Conservation (phyloP, 192 early-diverging fungal species). For the Gonapodya sp. region DNA sequence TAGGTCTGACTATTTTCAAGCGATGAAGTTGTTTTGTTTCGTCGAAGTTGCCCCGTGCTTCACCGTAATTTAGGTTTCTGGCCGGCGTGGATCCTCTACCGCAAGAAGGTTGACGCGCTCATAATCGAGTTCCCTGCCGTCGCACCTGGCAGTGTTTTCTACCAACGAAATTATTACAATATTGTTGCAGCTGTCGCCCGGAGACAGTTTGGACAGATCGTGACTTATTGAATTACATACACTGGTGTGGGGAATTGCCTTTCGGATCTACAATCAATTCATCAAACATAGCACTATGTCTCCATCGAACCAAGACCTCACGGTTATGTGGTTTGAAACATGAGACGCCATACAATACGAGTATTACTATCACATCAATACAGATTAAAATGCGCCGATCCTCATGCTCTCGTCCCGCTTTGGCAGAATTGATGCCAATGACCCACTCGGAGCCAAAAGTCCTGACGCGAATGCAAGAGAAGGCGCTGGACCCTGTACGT, state of each 20-base stretch:
- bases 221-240: not conserved
- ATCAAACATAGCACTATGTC: too few species aligned
- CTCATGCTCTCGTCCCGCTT: not conserved
- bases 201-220: not conserved
- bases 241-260: too few species aligned
- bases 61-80: not conserved
- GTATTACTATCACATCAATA: not conserved
- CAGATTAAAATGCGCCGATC: not conserved
- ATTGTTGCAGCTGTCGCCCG: not conserved
- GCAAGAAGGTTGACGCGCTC: not conserved
- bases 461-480: not conserved
- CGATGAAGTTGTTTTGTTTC: not conserved
- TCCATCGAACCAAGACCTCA: too few species aligned
- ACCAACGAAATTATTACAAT: not conserved
- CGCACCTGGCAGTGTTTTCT: conserved; percentile 1
- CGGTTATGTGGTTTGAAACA: not conserved
- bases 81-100: not conserved
- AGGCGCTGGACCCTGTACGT: not conserved
- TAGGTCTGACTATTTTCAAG: not conserved
- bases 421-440: not conserved
- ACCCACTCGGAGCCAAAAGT: not conserved
- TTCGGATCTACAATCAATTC: too few species aligned
- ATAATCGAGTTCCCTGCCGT: not conserved
- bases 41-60: too few species aligned
- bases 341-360: too few species aligned